Base-by-base conservation (phyloP, 2,329 filamentous ascomycete genomes). In the Aspergillus sp. region DNA sequence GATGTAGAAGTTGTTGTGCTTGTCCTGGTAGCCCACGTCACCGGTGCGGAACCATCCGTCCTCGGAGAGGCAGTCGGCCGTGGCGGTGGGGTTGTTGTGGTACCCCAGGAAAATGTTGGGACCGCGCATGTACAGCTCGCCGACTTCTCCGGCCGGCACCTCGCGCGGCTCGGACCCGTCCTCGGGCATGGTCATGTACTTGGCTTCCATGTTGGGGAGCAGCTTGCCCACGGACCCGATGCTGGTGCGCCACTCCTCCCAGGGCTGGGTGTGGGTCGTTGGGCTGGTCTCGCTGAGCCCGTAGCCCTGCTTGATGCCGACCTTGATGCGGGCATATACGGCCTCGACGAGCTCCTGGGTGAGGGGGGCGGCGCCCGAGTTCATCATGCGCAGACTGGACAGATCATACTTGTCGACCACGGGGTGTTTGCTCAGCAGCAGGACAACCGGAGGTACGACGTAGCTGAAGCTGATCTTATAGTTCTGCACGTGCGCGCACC, bases 1-100 rank as follows among this genome's bases (percentile, higher is more conserved):
- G 67, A 96, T 93, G 76, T 86, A 96, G 64, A 95, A 89, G 65
- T 95, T 89, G 26, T 88, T 88, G 46, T 88, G 79, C 43, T 80
- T 75, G 65, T 95, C 89, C 63, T 89, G 83, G 58, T 89, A 85
- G 3, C 90, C 89, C 22, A 96, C 85, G 64, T 96, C 92, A 2
- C 92, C 92, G 0, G 92, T 96, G 71, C 87, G 92, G 79, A 95
- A 96, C 76, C 85, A 96, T 1, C 90, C 90, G 58, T 95, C 90
- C 1, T 62, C 56, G 0, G 80, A 81, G 35, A 85, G 68, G 19
- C 81, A 82, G 35, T 82, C 76, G 14, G 70, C 74, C 2, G 83
- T 86, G 2, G 77, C 82, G 47, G 77, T 73, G 0, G 77, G 74
- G 60, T 86, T 86, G 64, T 84, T 81, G 58, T 80, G 74, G 58